Base-by-base conservation (phyloP, 805 yeast genomes). In the Metschnikowia santaceciliae region DNA sequence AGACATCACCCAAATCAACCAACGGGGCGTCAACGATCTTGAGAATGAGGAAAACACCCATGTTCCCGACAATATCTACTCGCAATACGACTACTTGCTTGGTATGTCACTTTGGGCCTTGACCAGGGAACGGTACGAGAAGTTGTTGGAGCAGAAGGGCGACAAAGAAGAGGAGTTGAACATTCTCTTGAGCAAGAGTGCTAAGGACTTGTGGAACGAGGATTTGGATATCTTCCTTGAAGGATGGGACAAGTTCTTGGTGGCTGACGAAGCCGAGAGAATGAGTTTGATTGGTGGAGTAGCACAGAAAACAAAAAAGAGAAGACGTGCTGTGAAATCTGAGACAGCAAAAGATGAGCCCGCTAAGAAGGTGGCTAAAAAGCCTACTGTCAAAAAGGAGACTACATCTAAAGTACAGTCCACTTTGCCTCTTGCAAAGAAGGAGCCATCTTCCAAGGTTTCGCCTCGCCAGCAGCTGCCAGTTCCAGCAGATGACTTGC, bases 91-190 rank as follows among this genome's bases (percentile, higher is more conserved):
- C 62, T 94, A 94, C 60, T 75, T 94, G 55, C 75, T 94, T 48
- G 95, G 94, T 48, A 88, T 94, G 96, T 81, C 90, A 34, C 84
- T 94, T 56, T 90, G 97, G 94, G 86, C 97, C 36, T 80, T 94
- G 63, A 92, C 99, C 0, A 78, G 77, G 52, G 99, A 94, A 69
- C 80, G 94, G 60, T 94, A 91, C 64, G 91, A 89, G 61, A 84
- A 80, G 58, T 73, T 94, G 57, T 72, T 90, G 60, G 77, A 77
- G 48, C 95, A 91, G 64, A 79, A 82, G 54, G 88, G 82, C 50
- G 84, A 74, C 23, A 86, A 84, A 61, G 92, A 90, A 64, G 73
- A 67, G 11, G 95, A 88, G 63, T 76, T 92, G 59, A 84, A 81
- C 42, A 65, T 62, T 0, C 74, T 94, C 58, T 77, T 90, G 58